Percentiles rank a stretch among this genome's conserved stretches.
These are phyloP conservation scores for Protomyces inouyei DNA, from an alignment of 1,139 yeast species.

Conservation along the genomic window DNA sequence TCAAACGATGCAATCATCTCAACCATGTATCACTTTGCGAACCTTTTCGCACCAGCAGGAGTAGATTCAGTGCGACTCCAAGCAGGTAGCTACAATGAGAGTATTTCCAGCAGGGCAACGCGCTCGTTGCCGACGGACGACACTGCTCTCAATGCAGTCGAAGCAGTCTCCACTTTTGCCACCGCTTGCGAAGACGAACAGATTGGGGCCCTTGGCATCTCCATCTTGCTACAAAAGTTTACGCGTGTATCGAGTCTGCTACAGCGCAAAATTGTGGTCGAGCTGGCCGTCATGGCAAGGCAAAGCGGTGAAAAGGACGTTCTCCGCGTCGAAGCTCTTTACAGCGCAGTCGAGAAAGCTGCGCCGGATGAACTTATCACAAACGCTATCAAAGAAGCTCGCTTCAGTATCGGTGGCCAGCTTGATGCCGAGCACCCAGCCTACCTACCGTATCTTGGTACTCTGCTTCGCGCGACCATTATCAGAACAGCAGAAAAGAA, in stretches of 20 bases:
- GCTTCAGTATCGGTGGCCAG: not conserved
- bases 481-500: not conserved
- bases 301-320: slow-evolving; percentile 19
- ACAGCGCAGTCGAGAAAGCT: not conserved
- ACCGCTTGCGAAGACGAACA: slow-evolving; percentile 2
- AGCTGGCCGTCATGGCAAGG: slow-evolving; percentile 1
- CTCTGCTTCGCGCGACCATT: slow-evolving; percentile 8
- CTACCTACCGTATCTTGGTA: not conserved
- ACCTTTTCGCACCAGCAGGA: not conserved
- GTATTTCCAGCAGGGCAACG: not conserved
- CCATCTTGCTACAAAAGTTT: slow-evolving; percentile 12
- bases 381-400: not conserved
- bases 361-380: not conserved
- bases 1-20: slow-evolving; percentile 12
- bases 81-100: not conserved
- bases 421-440: not conserved
- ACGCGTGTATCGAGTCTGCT: not conserved
- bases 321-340: not conserved
- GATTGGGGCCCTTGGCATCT: slow-evolving; percentile 2
- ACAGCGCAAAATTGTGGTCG: slow-evolving; percentile 5
- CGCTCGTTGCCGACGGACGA: not conserved
- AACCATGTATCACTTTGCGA: slow-evolving; percentile 15
- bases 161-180: slow-evolving; percentile 10
- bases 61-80: not conserved
- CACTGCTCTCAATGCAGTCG: slow-evolving; percentile 9